Base-by-base conservation (phyloP, 768 basidiomycete genomes). In the Neoboletus magnificus region DNA sequence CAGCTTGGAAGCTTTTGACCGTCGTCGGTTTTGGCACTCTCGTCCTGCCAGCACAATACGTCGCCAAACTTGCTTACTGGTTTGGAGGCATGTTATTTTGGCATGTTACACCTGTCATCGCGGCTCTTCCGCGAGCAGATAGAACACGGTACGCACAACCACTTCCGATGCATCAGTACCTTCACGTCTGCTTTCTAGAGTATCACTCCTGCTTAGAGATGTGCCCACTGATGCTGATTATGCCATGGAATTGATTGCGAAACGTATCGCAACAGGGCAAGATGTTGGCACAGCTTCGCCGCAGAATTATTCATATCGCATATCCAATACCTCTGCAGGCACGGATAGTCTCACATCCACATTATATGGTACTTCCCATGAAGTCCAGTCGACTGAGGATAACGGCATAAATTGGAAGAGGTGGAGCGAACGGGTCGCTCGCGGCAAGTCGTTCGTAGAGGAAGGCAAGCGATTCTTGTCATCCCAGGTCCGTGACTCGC, bases 161-260 rank as follows among this genome's bases (percentile, higher is more conserved):
- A 16, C 45, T 44, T 57, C 39, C 2, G 23, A 40, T 6, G n/a
- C 37, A 27, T 40, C 29, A 22, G 13, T 18, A 37, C 23, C 15
- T 43, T 60, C 40, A 61, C 23, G 42, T 29, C 41, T 42, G 18
- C 20, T 52, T 50, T 52, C 8, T 43, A 86, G 82, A 39, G 48
- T 83, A 13, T 79, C 81, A 22, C 70, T 75, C 8, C 70, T 74
- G 4, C 76, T 87, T 47, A 57, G 62, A 36, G 78, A 83, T 56
- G 80, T 79, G 12, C 86, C 87, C 0, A 88, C 85, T 4, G 85
- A 89, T 59, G 78, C 82, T 4, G 84, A 88, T 46, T 84, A 85
- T 62, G 85, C 87, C 2, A 87, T 87, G 82, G 78, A 85, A 36
- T 65, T 88, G 12, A 86, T 88, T 18, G 78, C 85, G 4, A 75